phyloP scores from a whole-genome alignment of 345 rosid species.

The Pistacia integerrima region DNA sequence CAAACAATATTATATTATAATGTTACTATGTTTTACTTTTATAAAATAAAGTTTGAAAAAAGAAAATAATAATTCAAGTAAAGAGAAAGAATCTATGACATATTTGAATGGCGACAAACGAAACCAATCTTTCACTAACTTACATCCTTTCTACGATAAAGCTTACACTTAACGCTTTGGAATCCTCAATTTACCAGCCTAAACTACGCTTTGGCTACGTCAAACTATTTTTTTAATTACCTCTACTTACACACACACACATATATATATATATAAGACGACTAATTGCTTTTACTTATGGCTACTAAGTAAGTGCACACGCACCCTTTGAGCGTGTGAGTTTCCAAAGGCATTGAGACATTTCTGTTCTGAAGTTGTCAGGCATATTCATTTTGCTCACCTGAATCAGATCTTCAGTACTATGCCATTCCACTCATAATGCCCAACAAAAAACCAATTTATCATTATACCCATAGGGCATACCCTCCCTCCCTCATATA shows the following conservation, averaged over 20 bases:
- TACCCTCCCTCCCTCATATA: too few relatives aligned
- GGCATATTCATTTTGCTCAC: background rate
- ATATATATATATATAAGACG: background rate
- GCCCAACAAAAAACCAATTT: too few relatives aligned
- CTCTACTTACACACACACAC: background rate
- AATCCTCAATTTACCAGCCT: constrained; percentile 26
- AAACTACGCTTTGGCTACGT: constrained; percentile 24
- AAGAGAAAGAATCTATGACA: constrained; percentile 36
- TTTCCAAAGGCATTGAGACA: background rate
- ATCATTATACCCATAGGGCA: too few relatives aligned
- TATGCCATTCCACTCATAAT: too few relatives aligned
- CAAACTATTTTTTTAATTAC: background rate
- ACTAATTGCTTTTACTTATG: constrained; percentile 10
- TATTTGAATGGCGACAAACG: constrained; percentile 39
- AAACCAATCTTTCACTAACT: constrained; percentile 33
- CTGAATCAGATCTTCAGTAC: too few relatives aligned
- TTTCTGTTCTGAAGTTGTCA: background rate
- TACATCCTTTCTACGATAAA: constrained; percentile 32
- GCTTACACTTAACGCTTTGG: constrained; percentile 34
- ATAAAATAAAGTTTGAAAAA: too few relatives aligned
- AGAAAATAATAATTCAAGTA: background rate
- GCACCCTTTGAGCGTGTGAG: background rate
- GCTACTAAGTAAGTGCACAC: background rate
- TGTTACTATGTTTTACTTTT: too few relatives aligned
- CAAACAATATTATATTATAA: background rate